Percentiles rank a stretch among this genome's conserved stretches.
phyloP scores from a whole-genome alignment of 2,329 filamentous ascomycete genomes.

The Colletotrichum liaoningense region DNA sequence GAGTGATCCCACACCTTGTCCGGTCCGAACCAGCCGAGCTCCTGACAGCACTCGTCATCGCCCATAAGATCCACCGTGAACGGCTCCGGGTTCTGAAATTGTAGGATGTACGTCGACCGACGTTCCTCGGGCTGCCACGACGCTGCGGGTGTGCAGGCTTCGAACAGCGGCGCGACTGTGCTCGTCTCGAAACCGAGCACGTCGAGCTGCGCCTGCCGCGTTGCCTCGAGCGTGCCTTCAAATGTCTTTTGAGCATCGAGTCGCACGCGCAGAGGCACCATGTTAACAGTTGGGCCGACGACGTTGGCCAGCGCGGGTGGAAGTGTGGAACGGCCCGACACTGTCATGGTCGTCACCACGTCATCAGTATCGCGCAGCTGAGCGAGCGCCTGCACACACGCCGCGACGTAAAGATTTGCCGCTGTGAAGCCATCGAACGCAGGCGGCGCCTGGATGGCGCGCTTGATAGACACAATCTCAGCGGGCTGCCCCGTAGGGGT shows the following conservation, averaged over 20 bases:
- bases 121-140: background rate
- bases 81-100: background rate
- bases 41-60: background rate
- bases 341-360: background rate
- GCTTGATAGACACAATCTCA: background rate
- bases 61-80: background rate
- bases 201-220: background rate
- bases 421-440: background rate
- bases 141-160: background rate
- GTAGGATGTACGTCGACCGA: background rate
- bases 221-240: background rate
- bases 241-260: slow-evolving; percentile 38
- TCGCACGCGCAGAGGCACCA: slow-evolving; percentile 52
- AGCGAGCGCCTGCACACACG: background rate
- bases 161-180: background rate
- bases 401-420: background rate
- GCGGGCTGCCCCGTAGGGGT: background rate
- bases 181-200: background rate
- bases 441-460: background rate
- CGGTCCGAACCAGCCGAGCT: background rate
- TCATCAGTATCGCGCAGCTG: background rate
- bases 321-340: background rate
- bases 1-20: background rate
- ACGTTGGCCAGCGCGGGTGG: background rate
- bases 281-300: slow-evolving; percentile 55